A percentile compares a stretch with the other conserved stretches of the same genome.
phyloP scores from a whole-genome alignment of 1,284 basidiomycete genomes.

The Boletellus deceptivus region DNA sequence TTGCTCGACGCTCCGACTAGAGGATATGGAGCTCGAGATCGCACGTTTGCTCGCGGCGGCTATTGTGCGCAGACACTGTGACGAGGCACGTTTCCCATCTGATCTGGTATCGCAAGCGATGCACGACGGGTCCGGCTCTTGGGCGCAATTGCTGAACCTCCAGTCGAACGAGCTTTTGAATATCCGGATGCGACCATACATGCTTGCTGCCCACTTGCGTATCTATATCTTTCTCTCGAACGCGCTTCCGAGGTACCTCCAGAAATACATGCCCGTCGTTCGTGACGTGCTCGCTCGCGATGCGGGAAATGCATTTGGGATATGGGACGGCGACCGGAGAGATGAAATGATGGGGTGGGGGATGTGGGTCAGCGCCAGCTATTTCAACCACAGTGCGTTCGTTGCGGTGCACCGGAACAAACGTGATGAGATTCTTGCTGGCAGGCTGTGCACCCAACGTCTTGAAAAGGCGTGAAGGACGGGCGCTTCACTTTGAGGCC shows the following conservation, averaged over 20 bases:
- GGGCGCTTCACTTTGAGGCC: slow-evolving; percentile 50
- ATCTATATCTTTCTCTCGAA: slow-evolving; percentile 47
- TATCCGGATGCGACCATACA: slow-evolving; percentile 39
- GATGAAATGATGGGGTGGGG: slow-evolving; percentile 66
- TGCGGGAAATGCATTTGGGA: slow-evolving; percentile 63
- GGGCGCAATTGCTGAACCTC: slow-evolving; percentile 39
- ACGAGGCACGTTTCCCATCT: slow-evolving; percentile 14
- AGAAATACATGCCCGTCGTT: slow-evolving; percentile 41
- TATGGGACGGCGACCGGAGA: slow-evolving; percentile 50
- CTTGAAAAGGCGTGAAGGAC: slow-evolving; percentile 47
- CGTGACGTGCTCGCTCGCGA: slow-evolving; percentile 57
- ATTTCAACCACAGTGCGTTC: slow-evolving; percentile 62
- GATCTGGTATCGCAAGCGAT: slow-evolving; percentile 2
- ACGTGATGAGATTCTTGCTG: not conserved
- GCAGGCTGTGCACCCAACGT: slow-evolving; percentile 61
- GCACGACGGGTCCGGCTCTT: slow-evolving; percentile 6
- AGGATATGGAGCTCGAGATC: slow-evolving; percentile 53
- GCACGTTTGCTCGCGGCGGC: slow-evolving; percentile 49
- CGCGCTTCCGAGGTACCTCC: slow-evolving; percentile 34
- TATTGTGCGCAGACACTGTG: slow-evolving; percentile 40
- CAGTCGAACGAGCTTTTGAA: slow-evolving; percentile 50
- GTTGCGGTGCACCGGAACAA: not conserved
- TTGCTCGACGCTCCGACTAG: slow-evolving; percentile 32
- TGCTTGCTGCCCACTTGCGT: slow-evolving; percentile 44
- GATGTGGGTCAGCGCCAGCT: slow-evolving; percentile 56